Base-by-base conservation (phyloP, 805 yeast species). In the Blastobotrys attinorum region DNA sequence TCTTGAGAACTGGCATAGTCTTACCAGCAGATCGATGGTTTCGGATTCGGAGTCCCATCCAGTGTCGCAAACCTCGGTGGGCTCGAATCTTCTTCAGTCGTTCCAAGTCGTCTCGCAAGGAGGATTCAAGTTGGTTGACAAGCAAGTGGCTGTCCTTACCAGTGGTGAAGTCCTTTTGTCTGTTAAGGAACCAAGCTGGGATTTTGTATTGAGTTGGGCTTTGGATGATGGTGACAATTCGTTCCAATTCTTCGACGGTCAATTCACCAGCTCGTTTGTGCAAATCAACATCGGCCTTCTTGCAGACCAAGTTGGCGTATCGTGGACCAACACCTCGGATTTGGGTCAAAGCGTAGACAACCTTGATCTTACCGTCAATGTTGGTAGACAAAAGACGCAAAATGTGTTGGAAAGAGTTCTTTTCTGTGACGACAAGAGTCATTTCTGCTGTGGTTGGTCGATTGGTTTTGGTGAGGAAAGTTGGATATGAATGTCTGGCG, bases 281-380 rank as follows among this genome's bases (percentile, higher is more conserved):
- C 75, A 94, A 82, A 73, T 86, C 95, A 70, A 92, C 94, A 81
- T 92, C 99, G 67, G 99, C 99, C 83, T 90, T 94, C 86, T 94
- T 94, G 82, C 97, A 92, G 70, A 92, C 96, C 78, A 92, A 80
- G 89, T 94, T 92, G 75, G 98, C 80, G 85, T 90, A 94, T 80
- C 99, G 92, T 77, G 97, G 94, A 80, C 98, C 98, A 67, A 92
- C 97, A 89, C 99, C 99, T 80, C 96, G 86, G 73, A 92, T 94
- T 77, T 89, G 84, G 81, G 98, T 89, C 78, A 92, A 80, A 73
- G 99, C 99, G 86, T 89, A 94, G 92, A 92, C 94, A 75, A 92
- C 82, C 83, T 92, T 92, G 82, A 90, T 90, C 88, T 95, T 89
- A 84, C 99, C 99, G 76, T 92, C 99, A 73, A 92, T 97, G 89